Evolutionary conservation across 352 stramenopile species (phyloP), one percentile per base, ranked within the genome.

Genomic region (Globisporangium perplexum): DNA sequence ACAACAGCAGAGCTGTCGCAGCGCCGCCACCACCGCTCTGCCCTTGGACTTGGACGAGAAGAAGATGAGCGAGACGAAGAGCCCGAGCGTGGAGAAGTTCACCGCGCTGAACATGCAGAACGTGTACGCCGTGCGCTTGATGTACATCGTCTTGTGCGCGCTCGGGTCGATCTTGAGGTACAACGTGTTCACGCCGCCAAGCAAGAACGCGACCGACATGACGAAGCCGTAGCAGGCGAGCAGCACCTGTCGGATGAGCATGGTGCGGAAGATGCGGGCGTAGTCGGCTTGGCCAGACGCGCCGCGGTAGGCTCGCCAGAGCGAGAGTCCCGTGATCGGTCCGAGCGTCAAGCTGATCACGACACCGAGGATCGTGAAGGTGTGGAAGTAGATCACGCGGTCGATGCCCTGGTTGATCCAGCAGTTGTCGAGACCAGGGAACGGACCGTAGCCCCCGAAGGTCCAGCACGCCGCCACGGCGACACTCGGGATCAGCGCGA

Each of bases 371-470:
- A 70, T 30, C 15, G 62, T 73, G 49, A 73, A 70, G 24, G 58
- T 68, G 45, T 70, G 62, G 30, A 70, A 73, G 49, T 68, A 70
- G 2, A 73, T 39, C 6, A 73, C 50, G 44, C 65, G 65, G 15
- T 62, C 62, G 15, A 57, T 36, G n/a, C 54, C 58, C 8, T 57
- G 57, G n/a, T 61, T 51, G 51, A 73, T 70, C 65, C 61, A 73
- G 55, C 65, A 73, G 28, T 68, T 70, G 50, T 73, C 61, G 28
- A 70, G 61, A 5, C 61, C 65, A 22, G 53, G 57, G 30, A 69
- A 72, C 30, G 65, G 65, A 4, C 61, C 61, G 24, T 69, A 72
- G 39, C 49, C 50, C 3, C 49, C 61, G 23, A 72, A 72, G 24
- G 56, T 49, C 26, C 54, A 72, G 57, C 65, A 72, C 33, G 50